Evolutionary conservation across 129 eudicot species (phyloP).

Genomic region (Silybum marianum): DNA sequence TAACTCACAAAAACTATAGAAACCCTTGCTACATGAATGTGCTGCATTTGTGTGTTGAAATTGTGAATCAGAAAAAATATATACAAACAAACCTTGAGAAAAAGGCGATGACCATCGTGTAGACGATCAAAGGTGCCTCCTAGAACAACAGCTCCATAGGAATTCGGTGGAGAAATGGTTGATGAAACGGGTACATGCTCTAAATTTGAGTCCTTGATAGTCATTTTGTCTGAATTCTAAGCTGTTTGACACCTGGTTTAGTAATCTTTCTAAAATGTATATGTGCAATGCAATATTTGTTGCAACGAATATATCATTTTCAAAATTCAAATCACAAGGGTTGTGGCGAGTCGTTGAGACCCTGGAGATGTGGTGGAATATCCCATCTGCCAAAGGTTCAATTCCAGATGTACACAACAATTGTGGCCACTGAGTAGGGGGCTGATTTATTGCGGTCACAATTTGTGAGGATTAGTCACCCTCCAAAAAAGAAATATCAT

Average conservation of each 20-base stretch:
- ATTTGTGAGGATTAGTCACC: too few species aligned
- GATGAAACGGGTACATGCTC: slow-evolving; percentile 19
- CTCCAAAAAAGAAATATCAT: not conserved
- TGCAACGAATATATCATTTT: not conserved
- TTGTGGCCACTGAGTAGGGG: too few species aligned
- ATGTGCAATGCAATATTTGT: not conserved
- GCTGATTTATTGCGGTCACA: too few species aligned
- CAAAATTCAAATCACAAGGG: not conserved
- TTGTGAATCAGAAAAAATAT: not conserved
- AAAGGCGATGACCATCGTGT: slow-evolving; percentile 87
- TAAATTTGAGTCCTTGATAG: slow-evolving; percentile 21
- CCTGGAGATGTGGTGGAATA: too few species aligned
- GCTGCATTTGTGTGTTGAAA: not conserved
- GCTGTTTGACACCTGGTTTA: not conserved
- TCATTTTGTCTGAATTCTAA: slow-evolving; percentile 18
- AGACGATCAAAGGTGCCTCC: slow-evolving; percentile 96
- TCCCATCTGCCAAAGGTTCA: too few species aligned
- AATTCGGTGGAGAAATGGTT: slow-evolving; percentile 46
- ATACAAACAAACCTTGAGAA: slow-evolving; percentile 61
- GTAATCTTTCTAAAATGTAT: not conserved
- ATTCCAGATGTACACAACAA: too few species aligned
- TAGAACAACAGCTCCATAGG: slow-evolving; percentile 66
- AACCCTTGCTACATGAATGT: not conserved
- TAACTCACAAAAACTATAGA: not conserved
- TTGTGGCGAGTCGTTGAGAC: too few species aligned